Base-by-base conservation (phyloP, 352 stramenopile genomes). In the Phytophthora lateralis region DNA sequence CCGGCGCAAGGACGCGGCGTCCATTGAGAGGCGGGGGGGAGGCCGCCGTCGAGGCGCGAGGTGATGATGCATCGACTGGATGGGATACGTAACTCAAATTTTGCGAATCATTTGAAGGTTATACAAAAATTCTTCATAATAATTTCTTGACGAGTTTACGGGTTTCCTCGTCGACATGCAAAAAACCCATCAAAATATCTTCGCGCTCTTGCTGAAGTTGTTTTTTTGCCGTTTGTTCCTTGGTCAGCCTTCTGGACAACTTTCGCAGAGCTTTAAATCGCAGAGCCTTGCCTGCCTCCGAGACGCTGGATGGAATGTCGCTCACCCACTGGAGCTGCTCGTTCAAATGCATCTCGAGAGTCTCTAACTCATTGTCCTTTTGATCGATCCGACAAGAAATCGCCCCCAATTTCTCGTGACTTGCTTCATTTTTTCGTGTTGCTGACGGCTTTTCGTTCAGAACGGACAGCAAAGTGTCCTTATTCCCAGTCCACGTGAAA, bases 311-410 rank as follows among this genome's bases (percentile, higher is more conserved):
- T 4, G 53, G 32, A n/a, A 44, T 45, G 8, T 18, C 54, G 17
- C 24, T 59, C 14, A 63, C 54, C 59, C 60, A 69, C 11, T 64
- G 39, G 6, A 64, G 45, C 17, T 69, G 60, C 20, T 63, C 60
- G 18, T 60, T 69, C 26, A 64, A 37, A 45, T 69, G 53, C 15
- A 53, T 51, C 26, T 60, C 26, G 7, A 64, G 17, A 15, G 46
- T 60, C 32, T 69, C 34, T 12, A 69, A 37, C 4, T 38, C 38
- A 18, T n/a, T 34, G 15, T 64, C 46, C 29, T 59, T 59, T 17
- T 64, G 24, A 39, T 60, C 54, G 11, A 64, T 64, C 50, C 59
- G 54, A 3, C 39, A 64, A 9, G 38, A 69, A 51, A 69, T 60
- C 2, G 14, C 14, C 10, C 26, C 8, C 11, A 69, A 51, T n/a